Base-by-base conservation (phyloP, 768 basidiomycete genomes). In the Mycena olivaceomarginata region DNA sequence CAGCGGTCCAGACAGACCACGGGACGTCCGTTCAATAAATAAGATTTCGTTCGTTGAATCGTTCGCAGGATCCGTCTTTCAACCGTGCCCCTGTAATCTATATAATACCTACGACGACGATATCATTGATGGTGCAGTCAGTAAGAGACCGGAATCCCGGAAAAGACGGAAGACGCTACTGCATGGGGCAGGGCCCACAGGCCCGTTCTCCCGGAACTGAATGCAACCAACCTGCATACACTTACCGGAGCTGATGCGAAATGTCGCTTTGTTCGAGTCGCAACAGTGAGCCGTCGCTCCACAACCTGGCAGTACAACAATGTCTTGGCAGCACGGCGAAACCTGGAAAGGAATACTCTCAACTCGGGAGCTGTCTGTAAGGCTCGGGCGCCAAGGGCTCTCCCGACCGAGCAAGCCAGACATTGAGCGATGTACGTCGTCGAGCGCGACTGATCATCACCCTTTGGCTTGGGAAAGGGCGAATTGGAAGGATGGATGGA, bases 391-490 rank as follows among this genome's bases (percentile, higher is more conserved):
- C 53, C 11, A 11, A 22, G 53, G 16, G 48, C 15, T 10, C 9
- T 1, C n/a, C 56, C 4, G 16, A 53, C 16, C 64, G 46, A 43
- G 71, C 63, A 64, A 60, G 45, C 66, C 31, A 31, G 56, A 66
- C 16, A 45, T 45, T 41, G 70, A 37, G 37, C 64, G 66, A 65
- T 57, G 25, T 10, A 31, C 53, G n/a, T 53, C 56, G n/a, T 25
- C 56, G n/a, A 18, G 18, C 48, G 46, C 48, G 16, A 53, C 46
- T 74, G 67, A 74, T 74, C n/a, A 74, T 74, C 72, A 74, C 46
- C 0, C 56, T 51, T 60, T 62, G 45, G 37, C 67, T 67, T 37
- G 31, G 43, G 56, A 57, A 25, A 41, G 39, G 5, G 39, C 40
- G 16, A 74, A 46, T 67, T 60, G 48, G 22, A 66, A 20, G 46